These are phyloP conservation scores for Tylopilus balloui DNA, from an alignment of 768 basidiomycete species.

Conservation along the genomic window DNA sequence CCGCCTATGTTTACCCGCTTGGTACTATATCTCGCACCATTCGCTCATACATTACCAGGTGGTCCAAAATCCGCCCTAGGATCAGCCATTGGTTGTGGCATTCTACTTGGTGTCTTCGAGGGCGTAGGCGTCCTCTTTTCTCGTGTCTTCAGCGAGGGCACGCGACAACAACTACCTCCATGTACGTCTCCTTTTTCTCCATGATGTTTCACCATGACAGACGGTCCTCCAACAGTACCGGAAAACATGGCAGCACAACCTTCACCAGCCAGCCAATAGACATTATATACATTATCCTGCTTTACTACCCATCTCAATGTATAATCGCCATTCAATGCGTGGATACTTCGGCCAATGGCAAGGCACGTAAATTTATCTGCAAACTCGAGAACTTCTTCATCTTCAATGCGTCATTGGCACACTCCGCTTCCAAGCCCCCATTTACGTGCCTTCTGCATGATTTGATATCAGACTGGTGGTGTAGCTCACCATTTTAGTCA, in stretches of 20 bases:
- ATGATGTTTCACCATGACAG: not conserved
- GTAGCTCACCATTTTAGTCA: not conserved
- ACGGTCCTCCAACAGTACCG: slow-evolving; percentile 45
- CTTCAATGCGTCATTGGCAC: not conserved
- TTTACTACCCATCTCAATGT: slow-evolving; percentile 34
- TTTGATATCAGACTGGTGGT: slow-evolving; percentile 13
- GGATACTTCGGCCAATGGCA: slow-evolving; percentile 26
- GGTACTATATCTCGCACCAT: not conserved
- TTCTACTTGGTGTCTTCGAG: slow-evolving; percentile 90
- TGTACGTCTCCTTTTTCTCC: slow-evolving; percentile 44
- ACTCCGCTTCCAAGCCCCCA: not conserved
- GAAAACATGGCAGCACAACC: slow-evolving; percentile 51
- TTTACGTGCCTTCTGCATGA: not conserved
- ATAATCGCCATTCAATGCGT: slow-evolving; percentile 35
- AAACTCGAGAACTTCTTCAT: not conserved
- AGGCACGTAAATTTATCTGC: slow-evolving; percentile 17
- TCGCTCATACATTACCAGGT: slow-evolving; percentile 45
- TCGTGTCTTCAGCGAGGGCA: slow-evolving; percentile 81
- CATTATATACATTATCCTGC: slow-evolving; percentile 31
- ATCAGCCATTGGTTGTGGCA: slow-evolving; percentile 94
- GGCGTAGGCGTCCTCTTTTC: slow-evolving; percentile 92
- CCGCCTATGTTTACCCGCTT: not conserved
- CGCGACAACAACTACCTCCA: slow-evolving; percentile 75
- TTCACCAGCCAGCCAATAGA: slow-evolving; percentile 49
- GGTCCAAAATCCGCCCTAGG: slow-evolving; percentile 88